Evolutionary conservation across 139 green algal species (phyloP).

Genomic region (Penium margaritaceum): DNA sequence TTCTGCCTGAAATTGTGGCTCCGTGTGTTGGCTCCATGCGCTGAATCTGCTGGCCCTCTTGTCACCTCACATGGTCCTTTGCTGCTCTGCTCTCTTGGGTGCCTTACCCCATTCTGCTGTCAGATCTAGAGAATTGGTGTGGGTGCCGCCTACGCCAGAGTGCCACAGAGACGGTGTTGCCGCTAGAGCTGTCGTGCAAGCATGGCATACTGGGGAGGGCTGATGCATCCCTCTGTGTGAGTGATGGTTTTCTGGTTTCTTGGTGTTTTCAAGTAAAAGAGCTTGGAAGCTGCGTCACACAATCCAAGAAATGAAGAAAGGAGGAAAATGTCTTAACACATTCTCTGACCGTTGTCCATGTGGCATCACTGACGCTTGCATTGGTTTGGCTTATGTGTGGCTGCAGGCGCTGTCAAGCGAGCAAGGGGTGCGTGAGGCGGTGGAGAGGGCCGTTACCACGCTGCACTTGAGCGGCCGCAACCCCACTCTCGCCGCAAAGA

Average conservation of each 20-base stretch:
- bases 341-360: background rate
- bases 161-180: too few species aligned
- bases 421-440: conserved; percentile 58
- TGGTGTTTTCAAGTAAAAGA: background rate
- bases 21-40: background rate
- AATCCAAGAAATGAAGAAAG: too few species aligned
- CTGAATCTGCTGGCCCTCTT: background rate
- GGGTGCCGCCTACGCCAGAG: too few species aligned
- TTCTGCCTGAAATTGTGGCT: background rate
- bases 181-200: too few species aligned
- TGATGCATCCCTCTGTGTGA: too few species aligned
- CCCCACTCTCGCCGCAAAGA: conserved; percentile 46
- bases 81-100: background rate
- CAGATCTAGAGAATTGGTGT: too few species aligned
- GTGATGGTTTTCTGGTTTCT: background rate
- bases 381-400: too few species aligned
- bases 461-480: conserved; percentile 44
- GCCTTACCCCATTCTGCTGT: background rate
- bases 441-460: conserved; percentile 58
- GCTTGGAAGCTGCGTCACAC: too few species aligned
- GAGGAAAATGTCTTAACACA: background rate
- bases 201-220: too few species aligned
- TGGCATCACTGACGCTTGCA: background rate
- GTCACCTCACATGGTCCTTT: background rate
- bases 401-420: conserved; percentile 79